These are phyloP conservation scores for Diatrype stigma DNA, from an alignment of 2,329 filamentous ascomycete genomes.

Conservation along the genomic window DNA sequence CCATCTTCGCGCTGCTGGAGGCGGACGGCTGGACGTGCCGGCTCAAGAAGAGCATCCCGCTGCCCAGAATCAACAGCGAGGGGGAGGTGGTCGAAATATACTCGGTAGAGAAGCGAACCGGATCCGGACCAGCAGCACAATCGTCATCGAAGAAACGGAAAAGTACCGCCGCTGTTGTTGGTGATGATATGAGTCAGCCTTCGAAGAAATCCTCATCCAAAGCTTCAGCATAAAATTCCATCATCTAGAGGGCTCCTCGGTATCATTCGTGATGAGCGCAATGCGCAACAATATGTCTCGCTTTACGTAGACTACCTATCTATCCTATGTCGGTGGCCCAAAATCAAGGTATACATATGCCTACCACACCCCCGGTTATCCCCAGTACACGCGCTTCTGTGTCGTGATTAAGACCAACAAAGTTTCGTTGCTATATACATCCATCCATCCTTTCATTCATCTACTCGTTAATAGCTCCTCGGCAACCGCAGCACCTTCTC, in stretches of 20 bases:
- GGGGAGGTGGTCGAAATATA: constrained; percentile 49
- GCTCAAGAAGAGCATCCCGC: constrained; percentile 37
- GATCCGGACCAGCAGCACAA: background rate
- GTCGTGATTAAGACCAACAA: too few relatives aligned
- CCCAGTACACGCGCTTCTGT: too few relatives aligned
- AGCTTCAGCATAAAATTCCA: background rate
- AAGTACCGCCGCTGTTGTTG: background rate
- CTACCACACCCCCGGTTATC: too few relatives aligned
- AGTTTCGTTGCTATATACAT: too few relatives aligned
- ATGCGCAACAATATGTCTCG: too few relatives aligned
- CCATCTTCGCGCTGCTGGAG: constrained; percentile 44
- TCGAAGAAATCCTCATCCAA: background rate
- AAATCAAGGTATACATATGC: too few relatives aligned
- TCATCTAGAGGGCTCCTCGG: too few relatives aligned
- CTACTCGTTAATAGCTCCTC: constrained; percentile 54
- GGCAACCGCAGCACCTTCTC: constrained; percentile 66
- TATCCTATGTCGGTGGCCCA: too few relatives aligned
- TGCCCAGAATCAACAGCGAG: constrained; percentile 43
- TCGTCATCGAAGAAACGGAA: background rate
- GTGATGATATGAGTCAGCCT: background rate
- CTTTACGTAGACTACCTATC: too few relatives aligned
- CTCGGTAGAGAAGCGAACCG: constrained; percentile 38
- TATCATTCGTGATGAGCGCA: too few relatives aligned
- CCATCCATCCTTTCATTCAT: background rate
- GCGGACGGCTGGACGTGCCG: constrained; percentile 40